phyloP scores from a whole-genome alignment of 164 flowering plant genomes.

The Aristolochia fimbriata region DNA sequence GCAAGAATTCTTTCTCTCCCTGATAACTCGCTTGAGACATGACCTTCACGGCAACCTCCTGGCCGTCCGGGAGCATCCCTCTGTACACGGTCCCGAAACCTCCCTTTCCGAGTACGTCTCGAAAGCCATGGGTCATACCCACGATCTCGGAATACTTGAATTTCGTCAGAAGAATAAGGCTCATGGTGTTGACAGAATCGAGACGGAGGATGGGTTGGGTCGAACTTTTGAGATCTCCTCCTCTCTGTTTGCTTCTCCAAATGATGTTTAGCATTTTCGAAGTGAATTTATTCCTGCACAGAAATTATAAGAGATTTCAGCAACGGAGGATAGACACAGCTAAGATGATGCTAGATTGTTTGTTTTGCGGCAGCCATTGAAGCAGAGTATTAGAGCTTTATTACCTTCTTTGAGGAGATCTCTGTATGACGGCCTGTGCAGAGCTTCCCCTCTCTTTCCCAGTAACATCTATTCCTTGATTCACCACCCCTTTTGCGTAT shows the following conservation, averaged over 20 bases:
- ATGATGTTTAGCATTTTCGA: background rate
- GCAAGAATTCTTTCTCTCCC: conserved; percentile 1
- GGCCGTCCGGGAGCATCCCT: conserved; percentile 7
- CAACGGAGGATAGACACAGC: too few species aligned
- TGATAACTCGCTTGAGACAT: background rate
- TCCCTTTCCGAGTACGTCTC: conserved; percentile 6
- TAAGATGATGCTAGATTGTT: too few species aligned
- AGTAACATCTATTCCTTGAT: too few species aligned
- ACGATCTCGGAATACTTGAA: conserved; percentile 4
- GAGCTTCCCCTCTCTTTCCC: background rate
- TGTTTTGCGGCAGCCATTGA: too few species aligned
- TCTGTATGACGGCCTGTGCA: too few species aligned
- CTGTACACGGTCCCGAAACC: conserved; percentile 5
- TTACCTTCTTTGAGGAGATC: too few species aligned
- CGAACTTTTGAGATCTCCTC: background rate
- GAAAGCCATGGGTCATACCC: conserved; percentile 3
- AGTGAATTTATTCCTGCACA: background rate
- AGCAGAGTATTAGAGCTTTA: too few species aligned
- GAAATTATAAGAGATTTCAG: too few species aligned
- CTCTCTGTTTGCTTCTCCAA: background rate
- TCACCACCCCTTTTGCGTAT: background rate
- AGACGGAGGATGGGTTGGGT: too few species aligned
- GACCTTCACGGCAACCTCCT: conserved; percentile 10
- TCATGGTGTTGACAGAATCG: too few species aligned
- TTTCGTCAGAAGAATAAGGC: background rate